phyloP scores from a whole-genome alignment of 306 rosid genomes.

The Calophaca sinica region DNA sequence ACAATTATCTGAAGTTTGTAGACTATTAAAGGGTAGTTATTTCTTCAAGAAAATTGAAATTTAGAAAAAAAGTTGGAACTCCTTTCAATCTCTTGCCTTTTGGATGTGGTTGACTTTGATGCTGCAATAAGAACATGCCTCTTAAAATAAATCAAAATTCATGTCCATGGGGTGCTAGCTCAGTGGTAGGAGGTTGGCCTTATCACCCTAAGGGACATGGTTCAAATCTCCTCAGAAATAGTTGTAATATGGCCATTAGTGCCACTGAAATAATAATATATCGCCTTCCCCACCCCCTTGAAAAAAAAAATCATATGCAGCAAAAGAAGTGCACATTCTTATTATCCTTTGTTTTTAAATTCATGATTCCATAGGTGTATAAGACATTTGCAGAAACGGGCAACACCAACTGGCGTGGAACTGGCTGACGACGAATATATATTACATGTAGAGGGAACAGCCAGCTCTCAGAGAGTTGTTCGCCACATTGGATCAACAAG shows the following conservation, averaged over 20 bases:
- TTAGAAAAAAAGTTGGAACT: constrained; percentile 3
- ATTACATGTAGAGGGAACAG: constrained; percentile 93
- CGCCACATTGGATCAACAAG: constrained; percentile 91
- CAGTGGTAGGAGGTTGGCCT: too few species aligned
- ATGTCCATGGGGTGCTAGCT: too few species aligned
- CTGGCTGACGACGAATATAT: constrained; percentile 80
- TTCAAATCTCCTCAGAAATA: too few species aligned
- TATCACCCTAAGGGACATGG: too few species aligned
- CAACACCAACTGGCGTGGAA: constrained; percentile 74
- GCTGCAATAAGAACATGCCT: background rate
- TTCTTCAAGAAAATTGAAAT: constrained; percentile 3
- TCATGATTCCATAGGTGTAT: constrained; percentile 57
- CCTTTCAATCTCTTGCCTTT: constrained; percentile 16
- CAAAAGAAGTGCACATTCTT: background rate
- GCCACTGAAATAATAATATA: too few species aligned
- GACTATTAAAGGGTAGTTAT: constrained; percentile 16
- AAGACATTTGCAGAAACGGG: constrained; percentile 71
- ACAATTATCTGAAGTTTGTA: background rate
- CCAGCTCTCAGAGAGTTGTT: constrained; percentile 80
- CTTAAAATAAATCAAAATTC: constrained; percentile 29
- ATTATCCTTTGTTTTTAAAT: background rate
- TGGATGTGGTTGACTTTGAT: constrained; percentile 23
- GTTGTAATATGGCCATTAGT: too few species aligned
- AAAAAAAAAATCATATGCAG: too few species aligned
- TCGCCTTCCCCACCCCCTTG: too few species aligned